A percentile compares a stretch with the other conserved stretches of the same genome.
phyloP scores from a whole-genome alignment of 176 grass and related monocot genomes.

The Phoenix dactylifera region DNA sequence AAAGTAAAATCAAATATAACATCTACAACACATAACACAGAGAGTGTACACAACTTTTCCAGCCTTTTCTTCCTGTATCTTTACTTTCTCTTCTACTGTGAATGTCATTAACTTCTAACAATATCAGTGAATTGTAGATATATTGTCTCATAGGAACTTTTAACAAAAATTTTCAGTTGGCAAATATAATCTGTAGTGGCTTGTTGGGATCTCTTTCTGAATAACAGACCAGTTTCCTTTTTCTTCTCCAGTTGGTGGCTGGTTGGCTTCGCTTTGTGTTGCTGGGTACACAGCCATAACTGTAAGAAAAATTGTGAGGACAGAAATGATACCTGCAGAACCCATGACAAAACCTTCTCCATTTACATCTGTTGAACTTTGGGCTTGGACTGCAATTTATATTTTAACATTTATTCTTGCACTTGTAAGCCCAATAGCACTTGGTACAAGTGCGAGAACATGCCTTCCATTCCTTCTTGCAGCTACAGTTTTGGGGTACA shows the following conservation, averaged over 20 bases:
- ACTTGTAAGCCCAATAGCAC: conserved; percentile 31
- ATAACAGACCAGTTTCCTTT: neutral
- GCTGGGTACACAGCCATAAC: conserved; percentile 65
- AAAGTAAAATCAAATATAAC: no score
- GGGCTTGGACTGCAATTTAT: conserved; percentile 53
- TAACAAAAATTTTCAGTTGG: no score
- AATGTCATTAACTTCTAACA: no score
- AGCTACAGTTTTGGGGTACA: conserved; percentile 77
- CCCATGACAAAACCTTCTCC: conserved; percentile 68
- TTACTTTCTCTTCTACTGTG: no score
- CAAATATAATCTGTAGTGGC: no score
- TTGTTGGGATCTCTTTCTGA: no score
- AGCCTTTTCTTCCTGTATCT: no score
- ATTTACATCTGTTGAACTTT: conserved; percentile 41
- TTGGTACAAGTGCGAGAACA: conserved; percentile 68
- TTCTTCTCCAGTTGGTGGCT: conserved; percentile 46
- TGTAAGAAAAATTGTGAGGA: conserved; percentile 69
- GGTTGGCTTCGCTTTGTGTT: conserved; percentile 65
- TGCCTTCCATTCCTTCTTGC: conserved; percentile 80
- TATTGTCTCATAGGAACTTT: no score
- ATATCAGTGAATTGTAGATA: no score
- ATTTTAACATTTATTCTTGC: conserved; percentile 48
- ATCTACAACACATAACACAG: no score
- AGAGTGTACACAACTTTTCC: no score
- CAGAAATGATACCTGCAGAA: conserved; percentile 69